A percentile compares a stretch with the other conserved stretches of the same genome.
These are phyloP conservation scores for Dendrocalamus latiflorus DNA, from an alignment of 202 grass and related monocot species.

Conservation along the genomic window DNA sequence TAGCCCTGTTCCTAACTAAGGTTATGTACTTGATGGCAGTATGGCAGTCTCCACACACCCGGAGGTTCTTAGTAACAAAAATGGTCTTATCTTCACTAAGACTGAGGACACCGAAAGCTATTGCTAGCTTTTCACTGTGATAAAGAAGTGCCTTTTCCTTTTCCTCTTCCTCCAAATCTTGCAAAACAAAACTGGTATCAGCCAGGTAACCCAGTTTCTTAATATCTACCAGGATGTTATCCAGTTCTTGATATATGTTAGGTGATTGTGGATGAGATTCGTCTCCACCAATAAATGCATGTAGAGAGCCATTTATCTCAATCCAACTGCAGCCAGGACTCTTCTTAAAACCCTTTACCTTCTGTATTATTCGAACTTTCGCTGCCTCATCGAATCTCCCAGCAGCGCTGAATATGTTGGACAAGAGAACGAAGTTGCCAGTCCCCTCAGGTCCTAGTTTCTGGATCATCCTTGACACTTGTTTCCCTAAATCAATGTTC, in stretches of 20 bases:
- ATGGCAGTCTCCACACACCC: slow-evolving; percentile 80
- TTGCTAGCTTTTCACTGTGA: slow-evolving; percentile 74
- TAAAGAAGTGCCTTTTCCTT: slow-evolving; percentile 58
- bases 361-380: slow-evolving; percentile 62
- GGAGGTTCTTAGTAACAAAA: slow-evolving; percentile 69
- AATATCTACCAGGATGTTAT: slow-evolving; percentile 50
- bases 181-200: slow-evolving; percentile 66
- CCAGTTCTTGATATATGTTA: slow-evolving; percentile 61
- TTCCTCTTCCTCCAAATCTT: slow-evolving; percentile 79
- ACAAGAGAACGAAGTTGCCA: slow-evolving; percentile 78
- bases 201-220: slow-evolving; percentile 64
- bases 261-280: slow-evolving; percentile 51
- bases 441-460: slow-evolving; percentile 69
- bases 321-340: slow-evolving; percentile 81
- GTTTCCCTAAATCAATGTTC: slow-evolving; percentile 65
- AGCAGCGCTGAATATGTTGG: slow-evolving; percentile 75
- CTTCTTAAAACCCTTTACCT: slow-evolving; percentile 64
- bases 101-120: slow-evolving; percentile 57
- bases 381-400: slow-evolving; percentile 72
- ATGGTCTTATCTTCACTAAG: slow-evolving; percentile 49
- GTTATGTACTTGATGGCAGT: slow-evolving; percentile 66
- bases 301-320: slow-evolving; percentile 61
- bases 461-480: slow-evolving; percentile 67
- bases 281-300: slow-evolving; percentile 79
- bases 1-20: slow-evolving; percentile 48